Base-by-base conservation (phyloP, 495 filamentous ascomycete species). In the Penicillium silybi region DNA sequence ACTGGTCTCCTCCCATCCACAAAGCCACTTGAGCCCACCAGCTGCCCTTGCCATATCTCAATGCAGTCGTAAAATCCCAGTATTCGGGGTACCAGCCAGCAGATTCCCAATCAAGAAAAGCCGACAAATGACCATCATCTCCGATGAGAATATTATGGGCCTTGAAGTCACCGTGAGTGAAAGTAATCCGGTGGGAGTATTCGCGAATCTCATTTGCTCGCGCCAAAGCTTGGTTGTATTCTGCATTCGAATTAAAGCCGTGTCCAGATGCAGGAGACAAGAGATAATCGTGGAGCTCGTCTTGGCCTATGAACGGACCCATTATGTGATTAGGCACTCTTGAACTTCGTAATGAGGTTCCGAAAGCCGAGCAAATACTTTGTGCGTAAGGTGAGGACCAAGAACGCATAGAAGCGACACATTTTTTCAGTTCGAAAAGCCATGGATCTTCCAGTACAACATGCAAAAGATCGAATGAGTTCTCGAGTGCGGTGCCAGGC, bases 21-120 rank as follows among this genome's bases (percentile, higher is more conserved):
- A 20, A 54, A 15, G 60, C 52, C 5, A 62, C 56, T 46, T 68
- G 52, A 41, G 10, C 57, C 63, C 66, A 66, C 66, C 63, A 69
- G 44, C 58, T 64, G 26, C 34, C 16, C 25, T 11, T 32, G 22
- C 56, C 57, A 53, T 52, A 69, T 2, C 61, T 56, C 60, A 62
- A 57, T 4, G 65, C 66, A 11, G 63, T 65, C n/a, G 62, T 70
- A n/a, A 64, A 80, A 44, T 81, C 79, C 79, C 77, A 81, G 58
- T 83, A 80, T 41, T 73, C 65, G 20, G 77, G 74, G 59, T 72
- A 78, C 73, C 74, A 84, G 16, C 78, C 77, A 25, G 69, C 62
- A 2, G 67, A 66, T 56, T 80, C 77, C 78, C 77, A 81, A 53
- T 80, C 78, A 38, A 82, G 59, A 63, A 82, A 70, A 13, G 70